Base-by-base conservation (phyloP, 2,329 filamentous ascomycete species). In the Xylariomycetidae sp. region DNA sequence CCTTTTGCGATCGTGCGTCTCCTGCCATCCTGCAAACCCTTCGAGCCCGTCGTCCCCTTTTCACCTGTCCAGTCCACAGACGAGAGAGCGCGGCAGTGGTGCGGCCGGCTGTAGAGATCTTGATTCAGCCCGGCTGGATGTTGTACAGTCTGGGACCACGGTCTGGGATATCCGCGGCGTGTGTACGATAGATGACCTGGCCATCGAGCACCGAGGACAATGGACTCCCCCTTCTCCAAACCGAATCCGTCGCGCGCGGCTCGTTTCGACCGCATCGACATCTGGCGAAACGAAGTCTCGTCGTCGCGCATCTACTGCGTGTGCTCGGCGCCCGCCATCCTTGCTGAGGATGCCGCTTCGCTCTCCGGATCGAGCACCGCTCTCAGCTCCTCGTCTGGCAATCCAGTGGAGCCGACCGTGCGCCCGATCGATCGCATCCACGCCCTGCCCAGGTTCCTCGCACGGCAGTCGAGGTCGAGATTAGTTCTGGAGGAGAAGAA, bases 281-380 rank as follows among this genome's bases (percentile, higher is more conserved):
- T 67, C 38, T 75, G 71, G 71, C 64, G 65, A 35, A 54, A 55
- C 32, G 71, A 74, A 53, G 67, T 74, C 29, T 57, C 57, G 22
- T 49, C 54, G 15, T 54, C 59, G 29, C 50, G 49, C 22, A 48
- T 51, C 14, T 52, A 54, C 10, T 62, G 61, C 45, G 47, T 43
- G 31, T 59, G 56, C 34, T 51, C 54, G 5, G 46, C 44, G 15
- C 54, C 52, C 28, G 49, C 57, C 5, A 23, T 23, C 19, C 16
- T n/a, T 4, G 20, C 16, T 14, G 18, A 27, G 13, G 25, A 27
- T 9, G n/a, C n/a, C n/a, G n/a, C n/a, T n/a, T 31, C 29, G 4
- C 17, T 20, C 12, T 19, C 29, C 18, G 29, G n/a, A 14, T 15
- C 29, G 12, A 20, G 17, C 7, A 14, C 29, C 12, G 29, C 29